phyloP scores from a whole-genome alignment of 1,284 basidiomycete genomes.

The Boletus sp. region DNA sequence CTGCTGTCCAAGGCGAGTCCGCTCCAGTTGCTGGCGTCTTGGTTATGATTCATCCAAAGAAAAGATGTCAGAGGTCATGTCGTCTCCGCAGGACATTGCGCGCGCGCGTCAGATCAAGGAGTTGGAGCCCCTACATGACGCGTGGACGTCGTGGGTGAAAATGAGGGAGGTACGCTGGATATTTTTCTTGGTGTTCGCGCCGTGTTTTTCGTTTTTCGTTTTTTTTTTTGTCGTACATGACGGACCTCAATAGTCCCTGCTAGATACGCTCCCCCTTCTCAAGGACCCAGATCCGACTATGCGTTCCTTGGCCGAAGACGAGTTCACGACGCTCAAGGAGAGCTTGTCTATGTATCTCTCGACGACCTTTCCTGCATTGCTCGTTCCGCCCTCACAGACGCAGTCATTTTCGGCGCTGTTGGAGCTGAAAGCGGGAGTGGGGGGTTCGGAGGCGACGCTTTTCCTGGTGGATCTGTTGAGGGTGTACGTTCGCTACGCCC shows the following conservation, averaged over 20 bases:
- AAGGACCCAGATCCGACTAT: constrained; percentile 76
- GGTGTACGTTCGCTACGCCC: constrained; percentile 80
- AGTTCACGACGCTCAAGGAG: constrained; percentile 52
- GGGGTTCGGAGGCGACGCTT: constrained; percentile 84
- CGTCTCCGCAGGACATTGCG: constrained; percentile 40
- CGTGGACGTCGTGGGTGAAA: constrained; percentile 47
- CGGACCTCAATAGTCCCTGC: constrained; percentile 51
- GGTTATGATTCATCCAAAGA: neutral
- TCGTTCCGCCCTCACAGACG: constrained; percentile 70
- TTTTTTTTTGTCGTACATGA: constrained; percentile 9
- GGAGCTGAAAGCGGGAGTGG: constrained; percentile 91
- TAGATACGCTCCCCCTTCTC: constrained; percentile 61
- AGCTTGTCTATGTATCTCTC: constrained; percentile 49
- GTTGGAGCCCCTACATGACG: constrained; percentile 47
- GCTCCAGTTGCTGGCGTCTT: neutral
- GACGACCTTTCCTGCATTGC: constrained; percentile 59
- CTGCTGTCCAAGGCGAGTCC: constrained; percentile 30
- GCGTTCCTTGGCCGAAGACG: constrained; percentile 72
- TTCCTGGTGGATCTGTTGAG: constrained; percentile 78
- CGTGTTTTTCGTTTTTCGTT: too few relatives aligned
- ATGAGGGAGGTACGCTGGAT: constrained; percentile 40
- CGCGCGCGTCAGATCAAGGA: constrained; percentile 47
- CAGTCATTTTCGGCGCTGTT: constrained; percentile 72
- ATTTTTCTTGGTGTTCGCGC: neutral
- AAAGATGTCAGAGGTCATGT: constrained; percentile 35